phyloP scores from a whole-genome alignment of 2,329 filamentous ascomycete genomes.

The Penicillium verrucosum region DNA sequence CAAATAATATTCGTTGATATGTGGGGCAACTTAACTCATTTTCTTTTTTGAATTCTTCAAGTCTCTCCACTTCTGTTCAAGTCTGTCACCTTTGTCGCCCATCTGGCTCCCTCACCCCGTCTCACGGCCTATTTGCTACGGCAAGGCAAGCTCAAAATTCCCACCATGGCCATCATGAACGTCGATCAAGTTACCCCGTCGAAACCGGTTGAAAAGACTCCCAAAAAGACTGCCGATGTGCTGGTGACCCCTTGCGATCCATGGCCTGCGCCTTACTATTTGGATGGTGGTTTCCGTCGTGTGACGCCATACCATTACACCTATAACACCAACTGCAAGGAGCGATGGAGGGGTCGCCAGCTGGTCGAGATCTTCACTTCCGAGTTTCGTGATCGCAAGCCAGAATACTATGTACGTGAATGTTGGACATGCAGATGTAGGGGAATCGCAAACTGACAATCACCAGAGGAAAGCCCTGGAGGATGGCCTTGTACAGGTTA shows the following conservation, averaged over 20 bases:
- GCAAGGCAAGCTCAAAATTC: conserved; percentile 33
- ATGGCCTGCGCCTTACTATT: conserved; percentile 70
- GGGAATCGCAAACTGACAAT: conserved; percentile 5
- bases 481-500: conserved; percentile 72
- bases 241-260: conserved; percentile 33
- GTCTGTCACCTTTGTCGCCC: not conserved
- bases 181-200: conserved; percentile 31
- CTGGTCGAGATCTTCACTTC: conserved; percentile 84
- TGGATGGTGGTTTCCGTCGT: conserved; percentile 68
- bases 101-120: conserved; percentile 40
- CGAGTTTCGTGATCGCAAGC: conserved; percentile 85
- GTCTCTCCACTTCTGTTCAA: not conserved
- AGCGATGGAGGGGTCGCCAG: conserved; percentile 80
- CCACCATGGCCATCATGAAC: conserved; percentile 39
- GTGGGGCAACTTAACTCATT: not conserved
- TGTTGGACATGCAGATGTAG: conserved; percentile 32
- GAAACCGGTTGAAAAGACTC: conserved; percentile 25
- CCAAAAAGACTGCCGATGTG: conserved; percentile 29
- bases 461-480: conserved; percentile 69
- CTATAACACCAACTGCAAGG: conserved; percentile 55
- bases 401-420: conserved; percentile 74
- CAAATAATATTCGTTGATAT: not conserved
- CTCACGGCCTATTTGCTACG: conserved; percentile 40
- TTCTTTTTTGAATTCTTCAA: not conserved
- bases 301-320: conserved; percentile 49